Evolutionary conservation across 371 early-diverging fungal genomes (phyloP).

Genomic region (Mortierella sp.): DNA sequence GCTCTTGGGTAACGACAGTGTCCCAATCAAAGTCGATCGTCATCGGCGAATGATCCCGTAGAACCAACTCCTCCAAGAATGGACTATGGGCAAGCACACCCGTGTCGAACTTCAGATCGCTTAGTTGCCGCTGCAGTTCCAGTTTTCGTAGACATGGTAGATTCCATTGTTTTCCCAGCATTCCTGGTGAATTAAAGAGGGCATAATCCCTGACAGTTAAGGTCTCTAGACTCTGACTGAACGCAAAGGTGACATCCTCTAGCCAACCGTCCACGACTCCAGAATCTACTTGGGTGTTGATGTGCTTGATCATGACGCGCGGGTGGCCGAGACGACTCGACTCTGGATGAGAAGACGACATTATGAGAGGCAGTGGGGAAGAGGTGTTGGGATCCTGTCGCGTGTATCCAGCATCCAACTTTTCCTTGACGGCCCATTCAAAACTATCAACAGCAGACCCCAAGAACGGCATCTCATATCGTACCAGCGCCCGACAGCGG

Average conservation of each 20-base stretch:
- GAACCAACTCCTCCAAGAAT: slow-evolving; percentile 1
- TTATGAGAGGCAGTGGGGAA: background rate
- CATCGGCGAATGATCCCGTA: background rate
- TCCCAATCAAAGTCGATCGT: background rate
- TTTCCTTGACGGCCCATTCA: background rate
- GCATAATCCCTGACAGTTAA: background rate
- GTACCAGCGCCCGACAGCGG: background rate
- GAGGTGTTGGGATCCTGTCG: background rate
- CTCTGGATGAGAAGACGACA: background rate
- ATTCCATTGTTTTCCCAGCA: background rate
- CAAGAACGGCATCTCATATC: background rate
- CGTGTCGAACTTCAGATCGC: background rate
- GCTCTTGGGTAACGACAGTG: background rate
- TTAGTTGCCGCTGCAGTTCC: background rate
- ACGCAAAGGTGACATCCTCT: slow-evolving; percentile 11
- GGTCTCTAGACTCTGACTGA: slow-evolving; percentile 11
- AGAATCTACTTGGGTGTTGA: background rate
- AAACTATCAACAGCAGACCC: background rate
- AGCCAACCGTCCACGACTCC: background rate
- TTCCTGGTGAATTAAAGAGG: background rate
- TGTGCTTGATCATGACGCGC: slow-evolving; percentile 15
- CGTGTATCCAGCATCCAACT: background rate
- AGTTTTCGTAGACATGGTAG: background rate
- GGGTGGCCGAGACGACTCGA: background rate
- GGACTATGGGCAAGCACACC: background rate